These are phyloP conservation scores for Rosellinia necatrix DNA, from an alignment of 2,329 filamentous ascomycete species.

Conservation along the genomic window DNA sequence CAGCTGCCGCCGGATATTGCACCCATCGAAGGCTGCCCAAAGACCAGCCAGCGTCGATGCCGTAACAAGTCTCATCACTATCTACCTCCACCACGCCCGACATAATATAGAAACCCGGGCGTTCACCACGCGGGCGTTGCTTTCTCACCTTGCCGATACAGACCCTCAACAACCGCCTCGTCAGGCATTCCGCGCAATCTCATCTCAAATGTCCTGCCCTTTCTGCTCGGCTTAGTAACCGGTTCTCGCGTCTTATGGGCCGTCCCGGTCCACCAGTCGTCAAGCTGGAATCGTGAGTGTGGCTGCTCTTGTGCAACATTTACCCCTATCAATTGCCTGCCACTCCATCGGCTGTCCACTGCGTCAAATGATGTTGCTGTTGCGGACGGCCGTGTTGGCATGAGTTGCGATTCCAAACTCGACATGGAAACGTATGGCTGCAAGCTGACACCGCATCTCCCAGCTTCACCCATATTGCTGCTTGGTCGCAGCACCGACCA, in stretches of 20 bases:
- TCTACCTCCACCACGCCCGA: neutral
- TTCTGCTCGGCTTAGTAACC: constrained; percentile 28
- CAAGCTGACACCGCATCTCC: constrained; percentile 29
- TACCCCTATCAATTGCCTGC: constrained; percentile 6
- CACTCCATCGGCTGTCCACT: constrained; percentile 7
- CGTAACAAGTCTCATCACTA: constrained; percentile 12
- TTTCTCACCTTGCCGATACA: constrained; percentile 10
- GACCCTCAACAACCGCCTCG: constrained; percentile 14
- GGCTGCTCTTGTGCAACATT: constrained; percentile 14
- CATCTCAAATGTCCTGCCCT: constrained; percentile 30
- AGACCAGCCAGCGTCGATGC: constrained; percentile 12
- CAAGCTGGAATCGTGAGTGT: constrained; percentile 44
- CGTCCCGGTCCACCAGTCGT: constrained; percentile 40
- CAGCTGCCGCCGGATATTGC: constrained; percentile 8
- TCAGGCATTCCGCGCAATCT: constrained; percentile 17
- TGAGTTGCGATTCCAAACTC: constrained; percentile 8
- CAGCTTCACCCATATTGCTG: constrained; percentile 59
- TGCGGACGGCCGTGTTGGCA: constrained; percentile 11
- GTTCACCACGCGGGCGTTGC: constrained; percentile 16
- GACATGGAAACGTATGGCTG: constrained; percentile 1
- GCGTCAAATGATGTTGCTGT: constrained; percentile 22
- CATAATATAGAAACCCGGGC: neutral
- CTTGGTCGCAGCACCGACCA: constrained; percentile 54
- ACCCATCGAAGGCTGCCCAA: constrained; percentile 1
- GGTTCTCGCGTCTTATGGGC: constrained; percentile 34